Base-by-base conservation (phyloP, 164 flowering plant genomes). In the Stephania japonica region DNA sequence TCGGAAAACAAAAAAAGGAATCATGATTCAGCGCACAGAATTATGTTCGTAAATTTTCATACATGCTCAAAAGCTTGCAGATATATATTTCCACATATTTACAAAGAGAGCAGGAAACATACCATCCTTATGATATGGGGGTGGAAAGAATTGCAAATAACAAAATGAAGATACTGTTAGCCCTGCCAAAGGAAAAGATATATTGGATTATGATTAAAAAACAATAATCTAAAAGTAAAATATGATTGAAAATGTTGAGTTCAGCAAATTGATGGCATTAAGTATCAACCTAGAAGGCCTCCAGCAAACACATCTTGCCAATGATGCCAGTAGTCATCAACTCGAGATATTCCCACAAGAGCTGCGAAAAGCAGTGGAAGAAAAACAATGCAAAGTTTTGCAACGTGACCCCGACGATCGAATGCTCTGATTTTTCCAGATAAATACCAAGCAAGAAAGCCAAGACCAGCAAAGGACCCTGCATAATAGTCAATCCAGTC, bases 391-490 rank as follows among this genome's bases (percentile, higher is more conserved):
- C 75, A 73, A 2, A 73, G 62, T 67, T 65, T 73, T 32, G 75
- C 75, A 12, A 73, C 27, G 26, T 49, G 75, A n/a, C 75, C 75
- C 9, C 38, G 50, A 21, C 65, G 70, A 38, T 73, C 75, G n/a
- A 65, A 73, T 21, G 14, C 70, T 66, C 44, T 66, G 13, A 67
- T 67, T 49, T 73, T 73, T 38, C 75, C 75, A 27, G 75, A 49
- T 5, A 73, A 66, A 23, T 73, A 73, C 62, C 32, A 67, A 1
- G 75, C 27, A 10, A 73, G 64, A 73, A 73, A 73, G 26, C 47
- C 23, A 11, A 73, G 75, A 66, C 75, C 75, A 7, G 69, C 70
- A 44, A 67, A 73, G 10, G 75, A 73, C 75, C 75, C 73, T 71
- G 67, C 50, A 59, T 7, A 69, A 43, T 23, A 18, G 47, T 8